Percentiles rank a stretch among this genome's conserved stretches.
These are phyloP conservation scores for Pleomassaria siparia DNA, from an alignment of 2,329 filamentous ascomycete species.

Conservation along the genomic window DNA sequence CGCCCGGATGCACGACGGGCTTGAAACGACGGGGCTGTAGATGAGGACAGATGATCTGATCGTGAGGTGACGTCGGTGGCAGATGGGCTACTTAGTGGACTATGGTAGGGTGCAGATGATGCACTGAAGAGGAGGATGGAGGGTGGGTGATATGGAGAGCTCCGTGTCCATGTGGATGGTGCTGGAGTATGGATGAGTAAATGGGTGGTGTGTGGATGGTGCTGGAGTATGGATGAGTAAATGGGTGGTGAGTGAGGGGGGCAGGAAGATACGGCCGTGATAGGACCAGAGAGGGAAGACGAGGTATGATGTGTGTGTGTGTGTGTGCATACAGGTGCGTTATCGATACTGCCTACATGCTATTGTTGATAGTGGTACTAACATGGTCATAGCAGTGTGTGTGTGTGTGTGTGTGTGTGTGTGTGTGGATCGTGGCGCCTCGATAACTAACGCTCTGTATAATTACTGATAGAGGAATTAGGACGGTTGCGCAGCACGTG, in stretches of 20 bases:
- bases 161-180: too few species aligned
- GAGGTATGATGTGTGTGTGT: neutral
- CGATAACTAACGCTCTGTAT: too few species aligned
- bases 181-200: neutral
- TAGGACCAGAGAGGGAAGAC: neutral
- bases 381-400: too few species aligned
- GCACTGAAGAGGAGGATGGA: neutral
- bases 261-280: neutral
- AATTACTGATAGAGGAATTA: neutral
- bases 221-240: neutral
- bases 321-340: neutral
- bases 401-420: too few species aligned
- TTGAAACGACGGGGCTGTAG: conserved; percentile 12
- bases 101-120: conserved; percentile 12
- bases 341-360: conserved; percentile 1
- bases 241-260: neutral
- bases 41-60: conserved; percentile 1
- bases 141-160: neutral
- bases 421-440: too few species aligned
- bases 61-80: conserved; percentile 14
- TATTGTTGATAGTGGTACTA: neutral
- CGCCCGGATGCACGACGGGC: conserved; percentile 11
- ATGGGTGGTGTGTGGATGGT: neutral
- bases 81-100: conserved; percentile 5
- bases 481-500: neutral